Percentiles rank a stretch among this genome's conserved stretches.
These are phyloP conservation scores for Fusarium humuli DNA, from an alignment of 2,329 filamentous ascomycete species.

Conservation along the genomic window DNA sequence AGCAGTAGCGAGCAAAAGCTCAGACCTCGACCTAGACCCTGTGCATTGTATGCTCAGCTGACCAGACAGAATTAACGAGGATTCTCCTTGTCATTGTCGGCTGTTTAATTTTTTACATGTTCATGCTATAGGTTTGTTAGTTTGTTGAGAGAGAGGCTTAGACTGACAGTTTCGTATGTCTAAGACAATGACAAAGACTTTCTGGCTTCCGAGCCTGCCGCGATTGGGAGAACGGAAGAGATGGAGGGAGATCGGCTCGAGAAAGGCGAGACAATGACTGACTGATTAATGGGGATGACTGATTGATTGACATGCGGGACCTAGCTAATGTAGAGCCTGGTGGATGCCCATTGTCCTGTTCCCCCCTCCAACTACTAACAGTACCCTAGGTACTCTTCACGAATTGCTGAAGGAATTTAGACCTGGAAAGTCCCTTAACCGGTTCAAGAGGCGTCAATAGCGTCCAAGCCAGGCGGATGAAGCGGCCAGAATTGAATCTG, in stretches of 20 bases:
- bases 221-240: constrained; percentile 22
- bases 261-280: not conserved
- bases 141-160: not conserved
- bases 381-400: not conserved
- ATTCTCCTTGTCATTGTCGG: constrained; percentile 9
- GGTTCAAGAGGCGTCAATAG: constrained; percentile 25
- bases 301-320: constrained; percentile 21
- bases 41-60: constrained; percentile 29
- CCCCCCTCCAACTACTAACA: constrained; percentile 4
- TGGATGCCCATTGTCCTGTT: not conserved
- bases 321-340: not conserved
- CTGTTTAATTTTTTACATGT: not conserved
- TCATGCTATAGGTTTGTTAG: constrained; percentile 14
- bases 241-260: constrained; percentile 24
- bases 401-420: not conserved
- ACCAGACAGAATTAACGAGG: constrained; percentile 21
- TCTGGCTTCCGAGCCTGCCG: constrained; percentile 31
- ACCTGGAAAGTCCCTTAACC: constrained; percentile 5
- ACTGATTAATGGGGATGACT: constrained; percentile 3
- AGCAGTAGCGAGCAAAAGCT: constrained; percentile 33
- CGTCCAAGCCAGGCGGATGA: constrained; percentile 17
- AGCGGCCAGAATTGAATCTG: constrained; percentile 19
- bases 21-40: not conserved
- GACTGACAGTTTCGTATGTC: constrained; percentile 13
- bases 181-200: not conserved